Evolutionary conservation across 2,329 filamentous ascomycete species (phyloP), one percentile per base, ranked within the genome.

Genomic region (Clarireedia homoeocarpa): DNA sequence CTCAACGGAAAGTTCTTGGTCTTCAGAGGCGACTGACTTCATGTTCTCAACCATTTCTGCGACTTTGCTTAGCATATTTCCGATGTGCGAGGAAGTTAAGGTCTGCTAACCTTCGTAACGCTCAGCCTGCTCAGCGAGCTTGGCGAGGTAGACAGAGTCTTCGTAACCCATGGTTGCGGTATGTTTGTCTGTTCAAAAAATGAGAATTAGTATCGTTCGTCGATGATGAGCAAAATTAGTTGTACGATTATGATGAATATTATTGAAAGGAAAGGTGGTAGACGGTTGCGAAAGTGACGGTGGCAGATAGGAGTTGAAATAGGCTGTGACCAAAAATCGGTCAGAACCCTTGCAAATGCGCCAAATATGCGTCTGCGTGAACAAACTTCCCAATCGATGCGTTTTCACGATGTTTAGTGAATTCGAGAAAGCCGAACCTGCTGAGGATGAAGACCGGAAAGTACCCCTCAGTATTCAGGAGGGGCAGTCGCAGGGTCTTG

Each of bases 91-190:
- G 23, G 3, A 34, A 7, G 14, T 49, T 30, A 17, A 50, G 26
- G 55, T 76, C n/a, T 65, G 71, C 82, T 71, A 80, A 97, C 94
- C 94, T 92, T 99, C 92, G 80, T 99, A 99, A 74, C 92, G 92
- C 84, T 97, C 94, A 74, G 94, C 94, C 86, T 99, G 94, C 89
- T 97, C 94, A 83, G 92, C 97, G 74, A 99, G 91, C 81, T 94
- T 87, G 77, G 94, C 94, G 76, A 97, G 90, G 84, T 83, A 99
- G 94, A 79, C 97, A 97, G 97, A 74, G 94, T 97, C 87, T 97
- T 97, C 92, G 83, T 96, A 90, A 85, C 89, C 91, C 92, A 97
- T 97, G 10, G 88, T 91, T 96, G 75, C 73, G 50, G 40, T 53
- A 52, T 39, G 30, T 59, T 67, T 59, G 67, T 65, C 56, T 61